A percentile compares a stretch with the other conserved stretches of the same genome.
These are phyloP conservation scores for Xylaria multiplex DNA, from an alignment of 2,329 filamentous ascomycete species.

Conservation along the genomic window DNA sequence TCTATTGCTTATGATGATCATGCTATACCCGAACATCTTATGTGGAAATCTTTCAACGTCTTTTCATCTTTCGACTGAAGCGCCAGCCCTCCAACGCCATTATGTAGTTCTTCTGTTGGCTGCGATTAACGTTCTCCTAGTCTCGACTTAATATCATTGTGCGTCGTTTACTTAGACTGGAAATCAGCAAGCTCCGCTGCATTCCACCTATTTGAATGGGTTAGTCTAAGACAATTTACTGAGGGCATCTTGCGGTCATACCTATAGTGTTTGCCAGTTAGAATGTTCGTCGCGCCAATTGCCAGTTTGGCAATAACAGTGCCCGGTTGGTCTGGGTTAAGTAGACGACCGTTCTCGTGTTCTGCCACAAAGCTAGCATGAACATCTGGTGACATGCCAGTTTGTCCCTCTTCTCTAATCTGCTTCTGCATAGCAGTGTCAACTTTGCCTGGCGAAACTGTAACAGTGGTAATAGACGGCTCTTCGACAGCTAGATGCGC, in stretches of 20 bases:
- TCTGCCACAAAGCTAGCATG: slow-evolving; percentile 76
- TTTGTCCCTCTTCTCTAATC: slow-evolving; percentile 70
- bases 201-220: slow-evolving; percentile 59
- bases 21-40: slow-evolving; percentile 77
- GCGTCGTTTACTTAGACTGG: slow-evolving; percentile 48
- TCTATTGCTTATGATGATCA: slow-evolving; percentile 71
- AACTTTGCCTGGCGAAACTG: slow-evolving; percentile 81
- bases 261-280: slow-evolving; percentile 82
- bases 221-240: slow-evolving; percentile 41
- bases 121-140: slow-evolving; percentile 27
- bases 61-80: slow-evolving; percentile 90
- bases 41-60: slow-evolving; percentile 74
- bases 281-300: slow-evolving; percentile 68
- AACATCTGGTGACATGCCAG: slow-evolving; percentile 62
- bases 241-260: slow-evolving; percentile 53
- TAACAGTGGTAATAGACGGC: slow-evolving; percentile 75
- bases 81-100: slow-evolving; percentile 48
- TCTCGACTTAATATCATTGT: slow-evolving; percentile 8
- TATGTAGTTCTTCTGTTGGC: slow-evolving; percentile 11
- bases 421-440: slow-evolving; percentile 92
- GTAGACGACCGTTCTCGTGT: slow-evolving; percentile 75
- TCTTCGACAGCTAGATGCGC: slow-evolving; percentile 80
- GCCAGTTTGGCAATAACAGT: slow-evolving; percentile 85
- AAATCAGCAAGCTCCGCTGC: slow-evolving; percentile 63
- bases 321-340: slow-evolving; percentile 86